Evolutionary conservation across 1,139 yeast species (phyloP).

Genomic region (Oligophagozyma castellii): DNA sequence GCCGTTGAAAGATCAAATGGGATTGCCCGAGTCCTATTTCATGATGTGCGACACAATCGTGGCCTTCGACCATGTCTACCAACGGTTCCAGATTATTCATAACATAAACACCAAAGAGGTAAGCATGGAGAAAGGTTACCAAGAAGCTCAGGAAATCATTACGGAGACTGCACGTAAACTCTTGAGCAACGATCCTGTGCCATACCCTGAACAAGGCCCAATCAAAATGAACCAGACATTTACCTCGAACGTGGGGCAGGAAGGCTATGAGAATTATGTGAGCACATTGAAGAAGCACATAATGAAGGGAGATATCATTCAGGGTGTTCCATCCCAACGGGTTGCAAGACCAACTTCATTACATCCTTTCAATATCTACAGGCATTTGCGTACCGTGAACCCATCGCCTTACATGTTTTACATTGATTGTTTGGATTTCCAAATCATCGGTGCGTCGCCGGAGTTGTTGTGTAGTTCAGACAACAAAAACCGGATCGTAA

Average conservation of each 20-base stretch:
- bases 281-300: constrained; percentile 64
- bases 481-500: constrained; percentile 53
- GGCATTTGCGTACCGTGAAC: constrained; percentile 87
- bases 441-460: constrained; percentile 94
- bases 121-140: constrained; percentile 37
- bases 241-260: constrained; percentile 81
- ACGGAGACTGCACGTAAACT: constrained; percentile 36
- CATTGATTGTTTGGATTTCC: constrained; percentile 82
- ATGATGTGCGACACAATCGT: constrained; percentile 85
- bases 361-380: constrained; percentile 92
- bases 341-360: constrained; percentile 88
- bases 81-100: constrained; percentile 78
- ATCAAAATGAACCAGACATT: constrained; percentile 52
- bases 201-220: constrained; percentile 56
- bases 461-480: constrained; percentile 82
- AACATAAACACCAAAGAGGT: constrained; percentile 40
- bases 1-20: constrained; percentile 57
- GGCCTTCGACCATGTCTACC: constrained; percentile 89
- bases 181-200: constrained; percentile 26
- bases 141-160: constrained; percentile 43
- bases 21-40: constrained; percentile 80
- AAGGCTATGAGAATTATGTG: constrained; percentile 82
- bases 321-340: constrained; percentile 95
- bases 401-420: constrained; percentile 95
- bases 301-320: constrained; percentile 82